Evolutionary conservation across 805 yeast genomes (phyloP), one percentile per base, ranked within the genome.

Genomic region (Saccharomyces cerevisiae): DNA sequence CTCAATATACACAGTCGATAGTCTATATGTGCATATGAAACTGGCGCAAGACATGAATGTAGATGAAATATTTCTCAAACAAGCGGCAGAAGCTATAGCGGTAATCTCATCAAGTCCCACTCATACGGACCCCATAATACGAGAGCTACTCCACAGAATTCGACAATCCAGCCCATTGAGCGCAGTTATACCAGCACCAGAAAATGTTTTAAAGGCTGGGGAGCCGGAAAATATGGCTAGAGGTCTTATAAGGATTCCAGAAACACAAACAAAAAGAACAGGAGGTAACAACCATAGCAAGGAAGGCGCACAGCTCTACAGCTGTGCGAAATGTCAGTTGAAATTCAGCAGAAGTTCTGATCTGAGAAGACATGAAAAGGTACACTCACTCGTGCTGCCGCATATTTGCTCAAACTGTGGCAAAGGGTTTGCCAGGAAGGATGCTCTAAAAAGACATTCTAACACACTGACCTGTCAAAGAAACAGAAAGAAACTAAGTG

Each of bases 381-480:
- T 85, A 47, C 95, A 87, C 69, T 70, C 84, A 49, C 64, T 82
- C 26, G 80, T 84, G 1, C 79, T 88, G 8, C 91, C 92, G 0
- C 84, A 87, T 63, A 81, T 85, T 49, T 87, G 95, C 69, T 81
- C 84, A 5, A 70, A 76, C 17, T 87, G 95, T 72, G 89, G 88
- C 41, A 87, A 87, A 64, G 91, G 94, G 0, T 87, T 87, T 75
- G 92, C 94, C 1, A 73, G 95, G 49, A 85, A 85, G 62, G 95
- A 87, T 70, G 94, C 94, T 0, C 73, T 87, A 61, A 87, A 86
- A 65, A 74, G 95, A 60, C 95, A 87, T 67, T 74, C 75, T 53
- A 85, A 85, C 51, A 87, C 95, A 0, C 70, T 84, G 57, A 87
- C 94, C 0, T 87, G 95, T 72, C 80, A 79, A 58, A 66, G 94